Conservation (phyloP, 805 yeast species). For the Myxozyma vanderwaltii region DNA sequence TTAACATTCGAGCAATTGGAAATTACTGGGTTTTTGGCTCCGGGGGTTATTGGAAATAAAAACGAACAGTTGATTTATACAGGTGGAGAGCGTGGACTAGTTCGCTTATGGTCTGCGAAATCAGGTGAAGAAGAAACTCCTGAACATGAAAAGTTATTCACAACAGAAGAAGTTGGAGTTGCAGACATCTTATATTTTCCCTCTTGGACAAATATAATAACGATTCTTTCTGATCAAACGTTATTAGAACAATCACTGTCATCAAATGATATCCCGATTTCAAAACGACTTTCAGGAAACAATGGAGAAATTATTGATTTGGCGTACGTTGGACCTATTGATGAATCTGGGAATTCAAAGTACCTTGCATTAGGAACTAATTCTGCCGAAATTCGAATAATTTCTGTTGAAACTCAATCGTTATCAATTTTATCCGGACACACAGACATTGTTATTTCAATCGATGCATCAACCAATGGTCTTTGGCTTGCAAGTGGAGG, state of each 20-base stretch:
- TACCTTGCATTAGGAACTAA: conserved; percentile 87
- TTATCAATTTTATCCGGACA: conserved; percentile 77
- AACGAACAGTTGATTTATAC: conserved; percentile 51
- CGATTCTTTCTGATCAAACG: conserved; percentile 84
- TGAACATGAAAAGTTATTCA: conserved; percentile 45
- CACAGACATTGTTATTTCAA: conserved; percentile 74
- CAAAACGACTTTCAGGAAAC: conserved; percentile 77
- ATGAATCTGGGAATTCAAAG: conserved; percentile 26
- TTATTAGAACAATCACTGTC: conserved; percentile 53
- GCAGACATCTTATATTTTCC: conserved; percentile 51
- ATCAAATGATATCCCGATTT: conserved; percentile 44
- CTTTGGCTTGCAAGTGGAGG: conserved; percentile 89
- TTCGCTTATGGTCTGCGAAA: conserved; percentile 63
- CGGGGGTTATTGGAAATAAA: conserved; percentile 19
- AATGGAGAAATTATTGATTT: conserved; percentile 95
- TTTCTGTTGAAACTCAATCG: conserved; percentile 58
- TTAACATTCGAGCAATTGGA: conserved; percentile 61
- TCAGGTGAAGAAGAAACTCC: conserved; percentile 53
- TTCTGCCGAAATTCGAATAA: conserved; percentile 80
- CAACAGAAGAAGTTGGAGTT: conserved; percentile 73
- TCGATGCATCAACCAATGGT: conserved; percentile 81
- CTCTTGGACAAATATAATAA: conserved; percentile 43
- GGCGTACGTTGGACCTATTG: conserved; percentile 68
- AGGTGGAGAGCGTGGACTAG: conserved; percentile 76
- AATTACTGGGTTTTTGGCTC: conserved; percentile 42